Conservation (phyloP, 306 rosid genomes). For the Cucurbita maxima region DNA sequence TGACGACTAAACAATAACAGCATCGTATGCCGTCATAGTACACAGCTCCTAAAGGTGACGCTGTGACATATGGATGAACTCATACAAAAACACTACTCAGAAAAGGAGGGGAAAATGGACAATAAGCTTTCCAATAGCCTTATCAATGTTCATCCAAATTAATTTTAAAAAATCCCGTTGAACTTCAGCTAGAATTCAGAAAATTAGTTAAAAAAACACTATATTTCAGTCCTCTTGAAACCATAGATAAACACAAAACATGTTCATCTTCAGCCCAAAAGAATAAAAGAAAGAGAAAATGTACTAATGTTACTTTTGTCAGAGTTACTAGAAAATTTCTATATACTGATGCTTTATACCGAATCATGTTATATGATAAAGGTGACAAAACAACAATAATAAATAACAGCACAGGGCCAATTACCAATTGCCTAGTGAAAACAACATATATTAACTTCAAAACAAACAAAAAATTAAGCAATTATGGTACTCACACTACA, state of each 20-base stretch:
- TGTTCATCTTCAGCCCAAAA: neutral
- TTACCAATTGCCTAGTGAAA: neutral
- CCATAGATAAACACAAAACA: neutral
- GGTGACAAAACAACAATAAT: neutral
- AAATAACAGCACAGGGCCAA: neutral
- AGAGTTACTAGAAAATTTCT: neutral
- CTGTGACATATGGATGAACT: neutral
- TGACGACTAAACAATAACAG: neutral
- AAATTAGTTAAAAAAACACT: neutral
- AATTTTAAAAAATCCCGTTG: neutral
- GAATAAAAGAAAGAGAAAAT: neutral
- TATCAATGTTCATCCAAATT: neutral
- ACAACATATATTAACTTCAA: neutral
- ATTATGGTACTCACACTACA: constrained; percentile 64
- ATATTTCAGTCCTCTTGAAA: neutral
- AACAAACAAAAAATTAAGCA: neutral
- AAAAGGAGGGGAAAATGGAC: neutral
- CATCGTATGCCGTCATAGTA: neutral
- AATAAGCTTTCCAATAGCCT: neutral
- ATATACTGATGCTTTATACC: neutral
- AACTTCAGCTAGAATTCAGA: neutral
- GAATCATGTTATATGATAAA: neutral
- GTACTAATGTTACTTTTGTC: neutral
- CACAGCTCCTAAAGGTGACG: neutral
- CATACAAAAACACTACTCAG: neutral